Percentiles rank a stretch among this genome's conserved stretches.
These are phyloP conservation scores for Solanum lignicaule DNA, from an alignment of 257 asterid genomes.

Conservation along the genomic window DNA sequence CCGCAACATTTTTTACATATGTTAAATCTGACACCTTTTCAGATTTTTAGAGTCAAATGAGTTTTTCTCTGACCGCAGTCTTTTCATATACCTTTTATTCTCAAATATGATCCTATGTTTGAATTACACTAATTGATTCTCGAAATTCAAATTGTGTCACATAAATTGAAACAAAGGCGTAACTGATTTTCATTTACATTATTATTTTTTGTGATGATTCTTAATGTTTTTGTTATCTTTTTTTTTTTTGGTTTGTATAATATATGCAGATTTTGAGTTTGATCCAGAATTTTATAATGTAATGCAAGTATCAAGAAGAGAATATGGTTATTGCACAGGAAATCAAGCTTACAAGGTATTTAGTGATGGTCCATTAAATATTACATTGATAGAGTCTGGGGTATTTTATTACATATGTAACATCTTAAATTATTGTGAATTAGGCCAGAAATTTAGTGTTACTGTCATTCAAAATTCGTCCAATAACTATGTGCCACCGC, in stretches of 20 bases:
- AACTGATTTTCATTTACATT: neutral
- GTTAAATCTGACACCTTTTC: neutral
- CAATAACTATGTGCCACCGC: neutral
- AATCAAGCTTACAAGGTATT: constrained; percentile 27
- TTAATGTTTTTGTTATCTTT: neutral
- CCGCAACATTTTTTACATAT: too few species aligned
- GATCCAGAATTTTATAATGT: constrained; percentile 42
- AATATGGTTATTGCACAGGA: constrained; percentile 34
- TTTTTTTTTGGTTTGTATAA: neutral
- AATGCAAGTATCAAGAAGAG: constrained; percentile 46
- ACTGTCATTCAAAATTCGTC: constrained; percentile 11
- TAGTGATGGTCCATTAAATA: constrained; percentile 33
- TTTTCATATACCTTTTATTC: too few species aligned
- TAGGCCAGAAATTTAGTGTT: constrained; percentile 44
- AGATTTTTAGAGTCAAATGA: neutral
- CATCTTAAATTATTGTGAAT: constrained; percentile 39
- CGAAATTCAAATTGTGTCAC: neutral
- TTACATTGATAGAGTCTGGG: constrained; percentile 26
- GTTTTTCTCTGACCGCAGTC: neutral
- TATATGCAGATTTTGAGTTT: constrained; percentile 50
- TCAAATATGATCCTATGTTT: neutral
- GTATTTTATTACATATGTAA: constrained; percentile 49
- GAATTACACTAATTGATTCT: neutral
- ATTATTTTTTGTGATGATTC: neutral
- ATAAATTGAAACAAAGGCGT: neutral